phyloP scores from a whole-genome alignment of 2,329 filamentous ascomycete species.

The Claviceps purpurea region DNA sequence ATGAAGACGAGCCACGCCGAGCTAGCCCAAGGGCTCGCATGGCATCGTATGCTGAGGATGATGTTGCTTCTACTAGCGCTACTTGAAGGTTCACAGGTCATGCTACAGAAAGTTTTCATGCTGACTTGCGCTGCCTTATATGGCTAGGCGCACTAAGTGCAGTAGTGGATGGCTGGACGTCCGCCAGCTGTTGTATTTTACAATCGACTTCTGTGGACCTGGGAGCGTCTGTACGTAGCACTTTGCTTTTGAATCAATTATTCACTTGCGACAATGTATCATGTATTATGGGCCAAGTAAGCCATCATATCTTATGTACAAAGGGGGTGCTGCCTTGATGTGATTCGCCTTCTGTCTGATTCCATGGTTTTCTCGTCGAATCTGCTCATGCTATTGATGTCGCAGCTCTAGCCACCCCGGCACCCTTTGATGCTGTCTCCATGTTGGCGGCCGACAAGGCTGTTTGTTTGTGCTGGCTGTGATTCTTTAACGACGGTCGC shows the following conservation, averaged over 20 bases:
- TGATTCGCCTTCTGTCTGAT: too few species aligned
- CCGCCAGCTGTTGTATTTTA: background rate
- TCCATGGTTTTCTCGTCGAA: too few species aligned
- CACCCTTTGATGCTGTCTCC: too few species aligned
- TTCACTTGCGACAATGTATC: too few species aligned
- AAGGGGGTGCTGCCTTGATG: too few species aligned
- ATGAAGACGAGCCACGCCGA: conserved; percentile 31
- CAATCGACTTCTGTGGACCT: background rate
- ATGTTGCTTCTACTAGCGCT: background rate
- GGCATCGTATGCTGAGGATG: conserved; percentile 8
- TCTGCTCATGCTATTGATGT: too few species aligned
- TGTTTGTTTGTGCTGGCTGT: too few species aligned
- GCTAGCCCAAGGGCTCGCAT: conserved; percentile 13
- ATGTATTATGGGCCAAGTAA: too few species aligned
- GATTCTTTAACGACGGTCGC: too few species aligned
- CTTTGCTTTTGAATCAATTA: background rate
- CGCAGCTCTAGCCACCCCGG: too few species aligned
- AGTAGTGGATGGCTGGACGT: background rate
- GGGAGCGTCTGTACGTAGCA: background rate
- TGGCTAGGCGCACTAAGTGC: background rate
- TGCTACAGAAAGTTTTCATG: background rate
- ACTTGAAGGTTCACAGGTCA: background rate
- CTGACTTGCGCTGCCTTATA: background rate
- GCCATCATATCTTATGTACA: too few species aligned
- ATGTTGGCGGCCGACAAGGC: too few species aligned